A percentile compares a stretch with the other conserved stretches of the same genome.
Conservation (phyloP, 352 stramenopile genomes). For the Achlya hypogyna region DNA sequence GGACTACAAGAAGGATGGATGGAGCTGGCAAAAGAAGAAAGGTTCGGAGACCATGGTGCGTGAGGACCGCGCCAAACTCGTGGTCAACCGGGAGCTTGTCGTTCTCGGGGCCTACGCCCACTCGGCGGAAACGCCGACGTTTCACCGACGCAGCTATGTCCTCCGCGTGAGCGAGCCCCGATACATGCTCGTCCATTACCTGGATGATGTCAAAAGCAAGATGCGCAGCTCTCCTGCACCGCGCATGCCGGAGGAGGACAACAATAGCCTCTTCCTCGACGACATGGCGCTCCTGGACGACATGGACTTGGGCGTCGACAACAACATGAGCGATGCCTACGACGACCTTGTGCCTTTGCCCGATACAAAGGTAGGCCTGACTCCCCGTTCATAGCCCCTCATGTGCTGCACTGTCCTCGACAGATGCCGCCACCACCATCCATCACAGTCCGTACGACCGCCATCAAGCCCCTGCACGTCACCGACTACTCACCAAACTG, state of each 20-base stretch:
- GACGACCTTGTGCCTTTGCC: neutral
- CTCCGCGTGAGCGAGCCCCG: constrained; percentile 53
- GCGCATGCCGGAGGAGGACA: constrained; percentile 1
- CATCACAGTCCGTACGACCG: neutral
- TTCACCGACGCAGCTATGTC: constrained; percentile 76
- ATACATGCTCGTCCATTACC: constrained; percentile 82
- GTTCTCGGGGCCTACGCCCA: constrained; percentile 79
- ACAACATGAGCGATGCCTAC: neutral
- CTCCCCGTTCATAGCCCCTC: no score
- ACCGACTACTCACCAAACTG: constrained; percentile 80
- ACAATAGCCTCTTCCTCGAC: neutral
- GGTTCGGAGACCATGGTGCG: constrained; percentile 61
- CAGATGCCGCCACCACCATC: neutral
- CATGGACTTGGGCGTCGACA: neutral
- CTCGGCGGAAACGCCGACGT: constrained; percentile 64
- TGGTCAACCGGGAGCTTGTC: constrained; percentile 74
- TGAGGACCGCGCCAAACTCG: constrained; percentile 76
- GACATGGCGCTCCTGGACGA: neutral
- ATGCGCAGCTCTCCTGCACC: neutral
- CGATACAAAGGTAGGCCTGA: no score
- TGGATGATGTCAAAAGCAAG: constrained; percentile 64
- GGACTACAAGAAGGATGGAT: constrained; percentile 83
- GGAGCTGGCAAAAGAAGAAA: constrained; percentile 80
- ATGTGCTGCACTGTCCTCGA: no score
- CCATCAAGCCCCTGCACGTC: constrained; percentile 31